These are phyloP conservation scores for Trypanosoma boissoni DNA, from an alignment of 208 protist genomes.

Conservation along the genomic window DNA sequence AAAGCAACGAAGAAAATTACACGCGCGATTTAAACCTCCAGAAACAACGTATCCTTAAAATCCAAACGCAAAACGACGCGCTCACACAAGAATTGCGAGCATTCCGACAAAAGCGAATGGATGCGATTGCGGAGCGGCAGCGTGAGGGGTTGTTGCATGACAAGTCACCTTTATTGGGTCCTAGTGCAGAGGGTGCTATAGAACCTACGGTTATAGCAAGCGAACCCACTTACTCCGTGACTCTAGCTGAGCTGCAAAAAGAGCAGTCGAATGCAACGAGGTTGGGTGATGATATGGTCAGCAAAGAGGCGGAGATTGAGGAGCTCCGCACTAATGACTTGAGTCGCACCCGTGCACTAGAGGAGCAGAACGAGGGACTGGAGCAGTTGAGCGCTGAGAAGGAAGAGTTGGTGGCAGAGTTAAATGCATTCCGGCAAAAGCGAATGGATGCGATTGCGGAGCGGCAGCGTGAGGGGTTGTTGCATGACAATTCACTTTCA, in stretches of 20 bases:
- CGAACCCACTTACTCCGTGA: neutral
- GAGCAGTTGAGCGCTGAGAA: neutral
- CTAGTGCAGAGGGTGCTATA: neutral
- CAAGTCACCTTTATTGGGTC: too few species aligned
- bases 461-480: neutral
- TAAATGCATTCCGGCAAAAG: neutral
- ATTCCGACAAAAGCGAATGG: neutral
- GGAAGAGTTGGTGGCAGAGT: neutral
- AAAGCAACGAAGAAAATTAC: neutral
- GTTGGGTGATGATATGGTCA: neutral
- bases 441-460: neutral
- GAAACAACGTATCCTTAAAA: neutral
- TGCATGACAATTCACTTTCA: too few species aligned
- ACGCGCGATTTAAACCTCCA: neutral
- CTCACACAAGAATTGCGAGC: neutral
- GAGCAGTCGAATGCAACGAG: neutral
- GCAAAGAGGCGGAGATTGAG: conserved; percentile 3
- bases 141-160: neutral
- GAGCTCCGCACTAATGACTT: too few species aligned
- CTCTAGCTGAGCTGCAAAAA: neutral
- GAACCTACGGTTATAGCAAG: neutral
- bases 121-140: neutral
- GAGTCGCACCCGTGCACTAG: too few species aligned
- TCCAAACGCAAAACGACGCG: neutral
- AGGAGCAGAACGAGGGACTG: neutral